Conservation (phyloP, 768 basidiomycete species). For the Russula griseocarnosa region DNA sequence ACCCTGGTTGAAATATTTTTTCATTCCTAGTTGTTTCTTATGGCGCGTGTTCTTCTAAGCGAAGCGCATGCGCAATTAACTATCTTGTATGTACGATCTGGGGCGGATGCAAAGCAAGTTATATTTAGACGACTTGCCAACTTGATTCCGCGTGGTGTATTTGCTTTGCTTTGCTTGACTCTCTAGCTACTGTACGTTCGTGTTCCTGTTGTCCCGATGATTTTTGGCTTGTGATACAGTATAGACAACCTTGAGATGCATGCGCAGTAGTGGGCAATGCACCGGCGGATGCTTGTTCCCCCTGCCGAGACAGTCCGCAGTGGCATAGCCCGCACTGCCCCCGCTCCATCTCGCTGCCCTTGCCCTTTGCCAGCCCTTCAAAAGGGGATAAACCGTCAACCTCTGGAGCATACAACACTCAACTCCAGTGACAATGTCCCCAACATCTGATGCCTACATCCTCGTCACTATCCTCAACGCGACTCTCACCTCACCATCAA, state of each 20-base stretch:
- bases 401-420: too few relatives aligned
- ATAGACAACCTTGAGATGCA: too few relatives aligned
- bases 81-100: slow-evolving; percentile 1
- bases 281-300: background rate
- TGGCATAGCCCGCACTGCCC: background rate
- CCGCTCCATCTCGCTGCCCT: background rate
- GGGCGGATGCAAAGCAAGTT: too few relatives aligned
- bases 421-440: slow-evolving; percentile 5
- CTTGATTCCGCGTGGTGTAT: too few relatives aligned
- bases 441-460: slow-evolving; percentile 15
- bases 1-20: slow-evolving; percentile 5
- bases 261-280: background rate
- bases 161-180: too few relatives aligned
- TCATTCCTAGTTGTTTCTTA: background rate
- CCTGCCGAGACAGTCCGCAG: background rate
- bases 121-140: too few relatives aligned
- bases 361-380: background rate
- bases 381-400: background rate
- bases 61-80: background rate
- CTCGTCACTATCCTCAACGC: slow-evolving; percentile 25
- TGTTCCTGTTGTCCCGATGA: too few relatives aligned
- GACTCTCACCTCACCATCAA: slow-evolving; percentile 20
- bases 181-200: too few relatives aligned
- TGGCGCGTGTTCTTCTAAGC: background rate
- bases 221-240: background rate